These are phyloP conservation scores for Xylariaceae sp. DNA, from an alignment of 2,329 filamentous ascomycete species.

Conservation along the genomic window DNA sequence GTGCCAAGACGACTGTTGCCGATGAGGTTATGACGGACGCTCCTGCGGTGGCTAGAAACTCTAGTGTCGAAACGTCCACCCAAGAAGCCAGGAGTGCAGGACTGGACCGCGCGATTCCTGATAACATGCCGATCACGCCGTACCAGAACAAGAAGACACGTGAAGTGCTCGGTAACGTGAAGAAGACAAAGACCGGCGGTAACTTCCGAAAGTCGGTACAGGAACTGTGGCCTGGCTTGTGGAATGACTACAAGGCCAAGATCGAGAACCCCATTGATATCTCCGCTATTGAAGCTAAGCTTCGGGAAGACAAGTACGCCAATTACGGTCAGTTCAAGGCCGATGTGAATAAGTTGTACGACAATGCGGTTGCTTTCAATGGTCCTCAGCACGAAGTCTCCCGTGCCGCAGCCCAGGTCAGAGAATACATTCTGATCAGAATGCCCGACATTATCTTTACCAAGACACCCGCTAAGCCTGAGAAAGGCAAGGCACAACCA, in stretches of 20 bases:
- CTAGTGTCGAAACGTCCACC: conserved; percentile 14
- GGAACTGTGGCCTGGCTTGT: conserved; percentile 67
- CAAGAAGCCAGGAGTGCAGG: conserved; percentile 27
- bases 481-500: conserved; percentile 50
- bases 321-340: conserved; percentile 66
- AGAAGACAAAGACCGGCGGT: conserved; percentile 76
- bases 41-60: conserved; percentile 23
- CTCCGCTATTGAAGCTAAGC: conserved; percentile 70
- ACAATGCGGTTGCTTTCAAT: conserved; percentile 80
- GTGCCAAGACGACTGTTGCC: conserved; percentile 65
- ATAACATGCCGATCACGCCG: conserved; percentile 43
- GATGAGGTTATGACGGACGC: conserved; percentile 24
- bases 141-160: conserved; percentile 36
- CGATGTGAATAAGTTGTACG: conserved; percentile 72
- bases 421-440: conserved; percentile 48
- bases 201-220: conserved; percentile 76
- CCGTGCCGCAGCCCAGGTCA: conserved; percentile 47
- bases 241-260: conserved; percentile 63
- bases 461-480: conserved; percentile 54
- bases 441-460: conserved; percentile 39
- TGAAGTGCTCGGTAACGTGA: conserved; percentile 65
- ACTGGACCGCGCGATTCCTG: conserved; percentile 33
- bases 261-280: conserved; percentile 81
- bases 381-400: conserved; percentile 71
- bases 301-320: conserved; percentile 65